A percentile compares a stretch with the other conserved stretches of the same genome.
Evolutionary conservation across 805 yeast genomes (phyloP).

Genomic region (Wickerhamiella sergipiensis): DNA sequence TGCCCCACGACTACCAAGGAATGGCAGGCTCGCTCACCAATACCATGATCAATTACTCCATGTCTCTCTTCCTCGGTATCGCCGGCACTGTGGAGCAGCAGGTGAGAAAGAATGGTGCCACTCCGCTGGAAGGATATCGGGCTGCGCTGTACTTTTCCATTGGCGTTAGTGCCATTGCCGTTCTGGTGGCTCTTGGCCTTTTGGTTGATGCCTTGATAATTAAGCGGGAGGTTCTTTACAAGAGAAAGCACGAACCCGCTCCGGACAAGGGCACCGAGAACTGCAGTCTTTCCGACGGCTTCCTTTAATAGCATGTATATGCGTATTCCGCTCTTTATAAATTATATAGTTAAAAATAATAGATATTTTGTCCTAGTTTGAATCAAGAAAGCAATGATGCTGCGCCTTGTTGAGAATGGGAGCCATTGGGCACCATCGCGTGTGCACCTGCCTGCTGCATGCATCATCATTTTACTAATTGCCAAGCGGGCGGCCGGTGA

Average conservation of each 20-base stretch:
- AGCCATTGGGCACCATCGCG: too few relatives aligned
- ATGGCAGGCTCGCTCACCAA: constrained; percentile 64
- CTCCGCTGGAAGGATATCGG: background rate
- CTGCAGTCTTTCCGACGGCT: background rate
- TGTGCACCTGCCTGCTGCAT: too few relatives aligned
- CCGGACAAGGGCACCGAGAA: background rate
- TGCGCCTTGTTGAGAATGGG: too few relatives aligned
- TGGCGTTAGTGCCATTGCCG: background rate
- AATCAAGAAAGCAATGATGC: too few relatives aligned
- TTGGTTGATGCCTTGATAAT: background rate
- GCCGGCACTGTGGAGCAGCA: constrained; percentile 31
- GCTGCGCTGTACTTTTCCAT: background rate
- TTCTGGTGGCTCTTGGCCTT: background rate
- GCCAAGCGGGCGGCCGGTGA: background rate
- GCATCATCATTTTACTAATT: background rate
- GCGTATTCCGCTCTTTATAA: too few relatives aligned
- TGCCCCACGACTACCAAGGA: constrained; percentile 58
- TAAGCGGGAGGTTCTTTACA: background rate
- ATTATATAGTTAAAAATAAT: too few relatives aligned
- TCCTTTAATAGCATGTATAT: background rate
- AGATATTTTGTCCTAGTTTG: too few relatives aligned
- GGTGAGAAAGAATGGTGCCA: constrained; percentile 4
- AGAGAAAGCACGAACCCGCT: background rate
- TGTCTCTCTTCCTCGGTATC: constrained; percentile 52
- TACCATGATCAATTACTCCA: constrained; percentile 60